Evolutionary conservation across 2,329 filamentous ascomycete genomes (phyloP).

Genomic region (Lachnellula arida): DNA sequence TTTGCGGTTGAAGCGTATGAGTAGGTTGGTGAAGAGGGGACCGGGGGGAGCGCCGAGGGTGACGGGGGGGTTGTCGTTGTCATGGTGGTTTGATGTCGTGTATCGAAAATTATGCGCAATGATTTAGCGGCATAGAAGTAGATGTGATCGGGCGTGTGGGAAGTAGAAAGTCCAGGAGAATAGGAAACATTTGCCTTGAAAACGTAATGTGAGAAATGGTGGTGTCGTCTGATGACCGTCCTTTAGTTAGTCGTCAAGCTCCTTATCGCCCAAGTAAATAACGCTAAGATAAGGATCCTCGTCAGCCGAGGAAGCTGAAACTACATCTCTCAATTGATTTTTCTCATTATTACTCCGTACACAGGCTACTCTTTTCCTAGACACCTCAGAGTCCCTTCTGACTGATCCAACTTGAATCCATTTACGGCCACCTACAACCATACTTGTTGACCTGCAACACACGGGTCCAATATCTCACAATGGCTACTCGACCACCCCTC

Average conservation of each 20-base stretch:
- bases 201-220: no score
- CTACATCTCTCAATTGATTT: background rate
- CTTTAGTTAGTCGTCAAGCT: no score
- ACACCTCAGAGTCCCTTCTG: no score
- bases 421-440: background rate
- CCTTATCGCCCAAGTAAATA: constrained; percentile 5
- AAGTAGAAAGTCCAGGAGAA: no score
- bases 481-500: constrained; percentile 40
- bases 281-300: constrained; percentile 12
- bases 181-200: no score
- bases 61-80: constrained; percentile 38
- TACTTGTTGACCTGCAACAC: background rate
- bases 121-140: no score
- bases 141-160: no score
- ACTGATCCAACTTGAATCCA: no score
- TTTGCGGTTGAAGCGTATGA: constrained; percentile 60
- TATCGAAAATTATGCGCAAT: no score
- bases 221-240: no score
- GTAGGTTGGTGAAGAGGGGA: constrained; percentile 60
- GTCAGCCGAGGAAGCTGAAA: background rate
- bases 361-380: no score
- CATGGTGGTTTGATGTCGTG: constrained; percentile 2
- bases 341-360: no score
- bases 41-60: constrained; percentile 52
- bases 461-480: constrained; percentile 10